Conservation (phyloP, 108 stramenopile genomes). For the Phaeodactylum tricornutum region DNA sequence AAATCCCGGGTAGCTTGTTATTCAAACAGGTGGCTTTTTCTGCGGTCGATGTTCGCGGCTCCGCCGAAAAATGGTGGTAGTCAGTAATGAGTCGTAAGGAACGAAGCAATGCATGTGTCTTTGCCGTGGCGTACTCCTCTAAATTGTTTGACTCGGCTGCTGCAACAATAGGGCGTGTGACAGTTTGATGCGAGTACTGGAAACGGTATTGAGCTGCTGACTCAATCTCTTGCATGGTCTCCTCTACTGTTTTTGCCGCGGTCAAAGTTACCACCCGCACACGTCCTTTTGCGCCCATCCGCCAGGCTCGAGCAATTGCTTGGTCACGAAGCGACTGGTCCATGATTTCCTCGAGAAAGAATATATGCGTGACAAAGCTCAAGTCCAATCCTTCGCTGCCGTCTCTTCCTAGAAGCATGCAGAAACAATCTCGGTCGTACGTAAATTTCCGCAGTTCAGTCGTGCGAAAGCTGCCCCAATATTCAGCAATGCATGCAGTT, state of each 20-base stretch:
- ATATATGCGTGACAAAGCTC: slow-evolving; percentile 87
- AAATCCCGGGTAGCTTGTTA: no score
- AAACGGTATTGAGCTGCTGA: neutral
- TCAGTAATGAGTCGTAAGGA: neutral
- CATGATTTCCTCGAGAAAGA: slow-evolving; percentile 77
- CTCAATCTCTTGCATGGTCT: slow-evolving; percentile 44
- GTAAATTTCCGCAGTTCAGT: slow-evolving; percentile 63
- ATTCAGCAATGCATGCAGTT: slow-evolving; percentile 62
- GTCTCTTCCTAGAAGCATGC: slow-evolving; percentile 81
- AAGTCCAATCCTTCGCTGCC: slow-evolving; percentile 90
- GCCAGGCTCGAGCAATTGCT: slow-evolving; percentile 84
- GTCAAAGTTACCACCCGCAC: slow-evolving; percentile 84
- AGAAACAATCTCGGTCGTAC: slow-evolving; percentile 45
- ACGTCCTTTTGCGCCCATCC: slow-evolving; percentile 84
- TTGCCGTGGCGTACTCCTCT: neutral
- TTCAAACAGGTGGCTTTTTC: no score
- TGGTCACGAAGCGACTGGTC: slow-evolving; percentile 75
- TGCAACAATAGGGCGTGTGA: neutral
- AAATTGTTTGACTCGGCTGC: neutral
- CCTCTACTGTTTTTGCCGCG: slow-evolving; percentile 76
- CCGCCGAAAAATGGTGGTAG: slow-evolving; percentile 3
- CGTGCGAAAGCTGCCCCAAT: slow-evolving; percentile 39
- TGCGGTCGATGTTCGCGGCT: no score
- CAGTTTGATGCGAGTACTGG: neutral
- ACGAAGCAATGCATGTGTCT: slow-evolving; percentile 4